Conservation (phyloP, 2,329 filamentous ascomycete genomes). For the Colletotrichum sidae region DNA sequence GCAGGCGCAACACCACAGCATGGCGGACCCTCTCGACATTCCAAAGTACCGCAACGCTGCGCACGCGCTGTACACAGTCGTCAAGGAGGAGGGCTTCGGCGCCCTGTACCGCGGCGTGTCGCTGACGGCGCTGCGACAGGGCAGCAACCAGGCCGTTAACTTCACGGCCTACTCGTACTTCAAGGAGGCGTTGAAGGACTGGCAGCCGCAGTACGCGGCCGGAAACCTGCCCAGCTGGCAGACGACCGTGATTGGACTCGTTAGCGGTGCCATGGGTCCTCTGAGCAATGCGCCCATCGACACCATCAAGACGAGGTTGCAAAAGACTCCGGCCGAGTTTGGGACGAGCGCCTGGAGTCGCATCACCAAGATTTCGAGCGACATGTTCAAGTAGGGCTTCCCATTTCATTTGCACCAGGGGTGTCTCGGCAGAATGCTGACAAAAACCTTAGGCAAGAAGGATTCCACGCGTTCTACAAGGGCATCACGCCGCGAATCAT, state of each 20-base stretch:
- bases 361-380: conserved; percentile 80
- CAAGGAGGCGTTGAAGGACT: conserved; percentile 79
- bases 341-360: conserved; percentile 84
- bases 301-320: conserved; percentile 97
- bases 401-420: too few species aligned
- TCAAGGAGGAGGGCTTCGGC: conserved; percentile 89
- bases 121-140: conserved; percentile 92
- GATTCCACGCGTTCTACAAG: conserved; percentile 96
- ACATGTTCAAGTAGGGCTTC: conserved; percentile 80
- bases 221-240: conserved; percentile 84
- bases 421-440: not conserved
- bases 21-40: conserved; percentile 95
- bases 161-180: conserved; percentile 98
- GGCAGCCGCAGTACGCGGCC: conserved; percentile 76
- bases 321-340: conserved; percentile 85
- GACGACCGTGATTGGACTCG: conserved; percentile 89
- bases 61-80: conserved; percentile 83
- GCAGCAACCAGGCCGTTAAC: conserved; percentile 97
- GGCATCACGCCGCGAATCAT: conserved; percentile 98
- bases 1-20: conserved; percentile 97
- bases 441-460: conserved; percentile 79
- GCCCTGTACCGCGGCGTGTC: conserved; percentile 94
- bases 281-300: conserved; percentile 98
- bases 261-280: conserved; percentile 94
- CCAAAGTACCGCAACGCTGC: conserved; percentile 98